Base-by-base conservation (phyloP, 257 asterid species). In the Verbena officinalis region DNA sequence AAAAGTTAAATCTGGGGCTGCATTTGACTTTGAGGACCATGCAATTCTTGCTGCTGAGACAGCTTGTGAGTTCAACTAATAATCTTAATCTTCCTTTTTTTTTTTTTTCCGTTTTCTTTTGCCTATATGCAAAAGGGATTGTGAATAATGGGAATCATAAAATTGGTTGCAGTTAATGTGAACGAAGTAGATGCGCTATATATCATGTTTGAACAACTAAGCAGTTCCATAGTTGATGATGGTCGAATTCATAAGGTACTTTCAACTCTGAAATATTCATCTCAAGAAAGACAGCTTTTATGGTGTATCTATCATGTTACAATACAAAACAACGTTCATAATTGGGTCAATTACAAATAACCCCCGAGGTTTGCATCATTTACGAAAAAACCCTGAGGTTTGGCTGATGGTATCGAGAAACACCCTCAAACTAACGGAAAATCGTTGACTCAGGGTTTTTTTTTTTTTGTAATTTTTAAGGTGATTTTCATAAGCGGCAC, bases 111-210 rank as follows among this genome's bases (percentile, higher is more conserved):
- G 5, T 27, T 27, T 27, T 27, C 33, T 27, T n/a, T 27, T 27
- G 33, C 33, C 33, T 27, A 27, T 27, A 5, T 27, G 33, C 33
- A 27, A 2, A 27, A 5, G 33, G 33, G 33, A 27, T 27, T 44
- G 15, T 15, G 17, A 23, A 44, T 7, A 54, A 14, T 54, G 31
- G 48, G 62, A 23, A 66, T 53, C 22, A 27, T 48, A 75, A 60
- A 70, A 27, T 27, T 56, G 40, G 31, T 62, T 73, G 79, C 91
- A 91, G 98, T 91, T 82, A 86, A 76, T 33, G 72, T 88, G 69
- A 91, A 91, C 53, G 96, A 88, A 75, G 86, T 91, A n/a, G 98
- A 88, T 77, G 98, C 98, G 58, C 80, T 91, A 55, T 71, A 79
- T 66, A 31, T 73, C 53, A 65, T 91, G 67, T 91, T 77, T n/a